A percentile compares a stretch with the other conserved stretches of the same genome.
These are phyloP conservation scores for Eremothecium cymbalariae DNA, from an alignment of 1,139 yeast species.

Conservation along the genomic window DNA sequence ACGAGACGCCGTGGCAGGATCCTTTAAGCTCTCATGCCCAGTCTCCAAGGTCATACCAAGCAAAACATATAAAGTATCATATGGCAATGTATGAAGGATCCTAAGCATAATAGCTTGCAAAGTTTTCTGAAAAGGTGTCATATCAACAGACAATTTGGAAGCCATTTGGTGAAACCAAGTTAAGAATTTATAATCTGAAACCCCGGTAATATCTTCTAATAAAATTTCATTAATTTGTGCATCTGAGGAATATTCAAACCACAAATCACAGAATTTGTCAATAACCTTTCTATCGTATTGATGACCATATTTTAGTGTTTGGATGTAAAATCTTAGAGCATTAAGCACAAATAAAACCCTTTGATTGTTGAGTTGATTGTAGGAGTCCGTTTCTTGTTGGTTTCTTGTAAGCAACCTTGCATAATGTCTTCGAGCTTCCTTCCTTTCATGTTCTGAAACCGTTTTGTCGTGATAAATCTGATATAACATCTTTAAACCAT, in stretches of 20 bases:
- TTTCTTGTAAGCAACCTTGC: slow-evolving; percentile 42
- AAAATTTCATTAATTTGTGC: slow-evolving; percentile 36
- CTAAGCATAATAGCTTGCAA: slow-evolving; percentile 44
- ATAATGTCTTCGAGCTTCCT: slow-evolving; percentile 45
- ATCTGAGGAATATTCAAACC: slow-evolving; percentile 58
- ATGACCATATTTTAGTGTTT: slow-evolving; percentile 41
- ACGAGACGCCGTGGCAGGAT: slow-evolving; percentile 39
- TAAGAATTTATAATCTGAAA: slow-evolving; percentile 57
- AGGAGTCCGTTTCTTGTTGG: slow-evolving; percentile 43
- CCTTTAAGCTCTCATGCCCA: slow-evolving; percentile 29
- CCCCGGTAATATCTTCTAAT: slow-evolving; percentile 30
- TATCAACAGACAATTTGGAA: slow-evolving; percentile 54
- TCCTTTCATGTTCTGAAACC: slow-evolving; percentile 40
- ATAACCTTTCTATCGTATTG: slow-evolving; percentile 49
- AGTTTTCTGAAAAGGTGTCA: slow-evolving; percentile 45
- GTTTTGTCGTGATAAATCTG: slow-evolving; percentile 36
- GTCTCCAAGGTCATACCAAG: slow-evolving; percentile 47
- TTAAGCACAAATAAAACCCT: slow-evolving; percentile 42
- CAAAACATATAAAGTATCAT: slow-evolving; percentile 64
- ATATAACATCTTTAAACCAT: slow-evolving; percentile 45
- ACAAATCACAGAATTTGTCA: slow-evolving; percentile 76
- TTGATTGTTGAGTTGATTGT: slow-evolving; percentile 35
- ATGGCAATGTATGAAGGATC: slow-evolving; percentile 60
- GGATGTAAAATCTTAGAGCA: slow-evolving; percentile 55
- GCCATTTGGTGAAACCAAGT: slow-evolving; percentile 81